Base-by-base conservation (phyloP, 1,284 basidiomycete species). In the Vanrija pseudolonga region DNA sequence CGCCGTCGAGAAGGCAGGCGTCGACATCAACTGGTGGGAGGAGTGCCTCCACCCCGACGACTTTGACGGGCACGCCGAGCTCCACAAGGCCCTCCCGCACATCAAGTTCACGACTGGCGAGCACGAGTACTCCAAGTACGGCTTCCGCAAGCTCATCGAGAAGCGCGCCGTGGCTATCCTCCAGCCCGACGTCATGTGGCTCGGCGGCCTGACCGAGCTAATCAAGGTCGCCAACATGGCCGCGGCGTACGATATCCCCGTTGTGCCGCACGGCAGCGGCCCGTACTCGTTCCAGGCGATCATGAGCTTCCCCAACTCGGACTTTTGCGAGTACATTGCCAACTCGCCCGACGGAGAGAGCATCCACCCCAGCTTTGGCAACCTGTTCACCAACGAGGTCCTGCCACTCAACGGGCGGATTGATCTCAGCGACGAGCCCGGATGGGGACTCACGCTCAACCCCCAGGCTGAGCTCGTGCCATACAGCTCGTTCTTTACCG, bases 21-120 rank as follows among this genome's bases (percentile, higher is more conserved):
- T 81, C 59, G 70, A 79, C 55, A 77, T 79, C 62, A 63, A 75
- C 61, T 82, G 80, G 81, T 82, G 80, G 79, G 81, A 82, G 63
- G 81, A 82, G 66, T 76, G 77, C 7, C 72, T 80, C 6, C 78
- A 79, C 61, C 80, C 80, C 9, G 79, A 80, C 55, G 77, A 79
- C 61, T 77, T 78, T 66, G 78, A 80, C 55, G 80, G 80, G 14
- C 78, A 80, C 57, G 62, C 62, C 45, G 66, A 76, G 53, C 76
- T 81, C 55, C 80, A 80, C 65, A 61, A 71, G 50, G 77, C 77
- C 7, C 62, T 80, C 19, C 81, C 80, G 3, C 73, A 77, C 36
- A 63, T 80, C 55, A 80, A 80, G 60, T 82, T 80, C 68, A 82
- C 81, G 6, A 82, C 81, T 3, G 81, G 81, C 50, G 81, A 82